Conservation (phyloP, 129 eudicot species). For the Escallonia herrerae region DNA sequence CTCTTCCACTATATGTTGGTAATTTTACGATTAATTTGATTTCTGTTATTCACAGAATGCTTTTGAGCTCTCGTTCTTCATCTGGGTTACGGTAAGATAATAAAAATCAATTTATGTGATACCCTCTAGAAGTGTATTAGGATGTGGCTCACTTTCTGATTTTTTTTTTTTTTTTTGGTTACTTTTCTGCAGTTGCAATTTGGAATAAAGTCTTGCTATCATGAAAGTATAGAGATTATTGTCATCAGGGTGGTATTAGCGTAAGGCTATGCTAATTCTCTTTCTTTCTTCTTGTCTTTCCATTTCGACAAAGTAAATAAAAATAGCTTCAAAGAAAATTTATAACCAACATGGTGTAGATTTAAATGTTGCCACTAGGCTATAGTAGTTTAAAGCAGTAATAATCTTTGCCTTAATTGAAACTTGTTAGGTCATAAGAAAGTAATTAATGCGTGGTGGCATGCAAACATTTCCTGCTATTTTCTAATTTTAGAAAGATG, state of each 20-base stretch:
- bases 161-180: no score
- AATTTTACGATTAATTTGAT: background rate
- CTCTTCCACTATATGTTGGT: background rate
- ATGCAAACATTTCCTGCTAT: no score
- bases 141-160: background rate
- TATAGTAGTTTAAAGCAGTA: no score
- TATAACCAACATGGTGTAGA: no score
- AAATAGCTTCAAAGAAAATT: background rate
- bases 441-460: no score
- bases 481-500: no score
- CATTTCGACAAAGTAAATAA: background rate
- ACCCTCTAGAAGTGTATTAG: background rate
- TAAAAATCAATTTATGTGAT: background rate
- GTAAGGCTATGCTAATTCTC: constrained; percentile 9
- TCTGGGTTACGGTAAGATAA: constrained; percentile 29
- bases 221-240: constrained; percentile 18
- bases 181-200: constrained; percentile 21
- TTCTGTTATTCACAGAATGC: constrained; percentile 20
- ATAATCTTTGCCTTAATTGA: background rate
- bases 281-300: no score
- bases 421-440: background rate
- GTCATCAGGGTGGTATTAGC: constrained; percentile 32
- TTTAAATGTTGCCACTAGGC: background rate
- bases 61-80: constrained; percentile 36
- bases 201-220: constrained; percentile 36